A percentile compares a stretch with the other conserved stretches of the same genome.
Evolutionary conservation across 2,329 filamentous ascomycete species (phyloP).

Genomic region (Calonectria leucothoes): DNA sequence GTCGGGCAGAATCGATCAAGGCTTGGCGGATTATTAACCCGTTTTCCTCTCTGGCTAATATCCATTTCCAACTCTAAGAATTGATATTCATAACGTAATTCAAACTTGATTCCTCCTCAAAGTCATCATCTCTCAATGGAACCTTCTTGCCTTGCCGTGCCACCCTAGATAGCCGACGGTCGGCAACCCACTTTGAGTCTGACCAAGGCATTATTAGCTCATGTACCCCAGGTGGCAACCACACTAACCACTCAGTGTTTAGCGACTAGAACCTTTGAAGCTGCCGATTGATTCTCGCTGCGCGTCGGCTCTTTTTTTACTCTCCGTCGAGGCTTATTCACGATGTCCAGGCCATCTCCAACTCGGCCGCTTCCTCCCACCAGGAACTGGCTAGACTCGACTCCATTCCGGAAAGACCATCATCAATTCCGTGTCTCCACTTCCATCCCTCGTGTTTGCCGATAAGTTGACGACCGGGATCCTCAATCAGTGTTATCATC

Average conservation of each 20-base stretch:
- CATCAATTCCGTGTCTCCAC: background rate
- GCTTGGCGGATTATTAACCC: background rate
- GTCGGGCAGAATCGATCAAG: background rate
- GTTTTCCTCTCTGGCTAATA: no score
- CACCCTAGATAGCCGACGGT: constrained; percentile 17
- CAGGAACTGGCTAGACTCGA: background rate
- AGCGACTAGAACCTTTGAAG: background rate
- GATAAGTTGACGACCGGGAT: background rate
- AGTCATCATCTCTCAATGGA: background rate
- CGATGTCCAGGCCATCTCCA: background rate
- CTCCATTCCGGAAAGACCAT: background rate
- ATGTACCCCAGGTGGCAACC: background rate
- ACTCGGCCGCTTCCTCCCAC: background rate
- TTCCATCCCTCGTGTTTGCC: background rate
- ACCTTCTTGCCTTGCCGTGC: background rate
- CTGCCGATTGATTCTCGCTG: background rate
- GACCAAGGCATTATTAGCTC: background rate
- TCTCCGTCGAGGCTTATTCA: background rate
- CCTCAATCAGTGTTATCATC: background rate
- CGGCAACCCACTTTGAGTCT: constrained; percentile 12
- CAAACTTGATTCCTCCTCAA: background rate
- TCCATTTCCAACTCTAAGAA: no score
- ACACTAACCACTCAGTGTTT: background rate
- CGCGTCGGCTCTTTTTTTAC: constrained; percentile 1
- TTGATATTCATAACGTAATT: background rate